Conservation (phyloP, 1,139 yeast genomes). For the Sugiyamaella pinicola region DNA sequence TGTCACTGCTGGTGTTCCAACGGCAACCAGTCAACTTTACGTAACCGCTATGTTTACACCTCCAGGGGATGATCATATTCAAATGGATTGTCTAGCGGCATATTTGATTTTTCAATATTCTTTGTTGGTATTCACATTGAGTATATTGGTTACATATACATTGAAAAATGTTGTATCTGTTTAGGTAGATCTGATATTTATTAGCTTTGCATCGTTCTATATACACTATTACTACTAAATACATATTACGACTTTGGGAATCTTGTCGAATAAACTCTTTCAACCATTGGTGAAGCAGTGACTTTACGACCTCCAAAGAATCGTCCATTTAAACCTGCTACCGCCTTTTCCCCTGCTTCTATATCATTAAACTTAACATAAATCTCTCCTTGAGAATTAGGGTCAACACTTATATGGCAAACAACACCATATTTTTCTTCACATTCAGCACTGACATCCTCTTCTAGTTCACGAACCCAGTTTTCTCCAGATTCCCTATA, state of each 20-base stretch:
- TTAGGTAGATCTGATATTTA: constrained; percentile 9
- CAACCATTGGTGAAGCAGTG: constrained; percentile 40
- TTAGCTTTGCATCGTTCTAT: background rate
- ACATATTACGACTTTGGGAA: constrained; percentile 16
- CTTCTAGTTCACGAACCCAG: constrained; percentile 44
- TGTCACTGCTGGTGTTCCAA: constrained; percentile 77
- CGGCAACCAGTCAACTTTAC: constrained; percentile 82
- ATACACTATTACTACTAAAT: background rate
- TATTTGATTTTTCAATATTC: constrained; percentile 70
- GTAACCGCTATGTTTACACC: constrained; percentile 82
- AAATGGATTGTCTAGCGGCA: constrained; percentile 82
- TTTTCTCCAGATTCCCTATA: constrained; percentile 41
- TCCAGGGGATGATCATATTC: constrained; percentile 55
- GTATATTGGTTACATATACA: constrained; percentile 48
- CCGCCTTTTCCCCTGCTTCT: constrained; percentile 40
- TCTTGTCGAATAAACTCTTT: constrained; percentile 40
- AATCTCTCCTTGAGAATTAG: constrained; percentile 41
- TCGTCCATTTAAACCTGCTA: constrained; percentile 43
- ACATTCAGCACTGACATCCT: constrained; percentile 45
- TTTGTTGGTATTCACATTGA: constrained; percentile 60
- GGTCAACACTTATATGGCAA: constrained; percentile 41
- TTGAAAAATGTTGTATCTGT: constrained; percentile 39
- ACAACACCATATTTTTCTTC: constrained; percentile 45
- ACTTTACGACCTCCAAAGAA: constrained; percentile 43
- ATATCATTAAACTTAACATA: constrained; percentile 40